phyloP scores from a whole-genome alignment of 371 early-diverging fungal genomes.

The Circinella minor region DNA sequence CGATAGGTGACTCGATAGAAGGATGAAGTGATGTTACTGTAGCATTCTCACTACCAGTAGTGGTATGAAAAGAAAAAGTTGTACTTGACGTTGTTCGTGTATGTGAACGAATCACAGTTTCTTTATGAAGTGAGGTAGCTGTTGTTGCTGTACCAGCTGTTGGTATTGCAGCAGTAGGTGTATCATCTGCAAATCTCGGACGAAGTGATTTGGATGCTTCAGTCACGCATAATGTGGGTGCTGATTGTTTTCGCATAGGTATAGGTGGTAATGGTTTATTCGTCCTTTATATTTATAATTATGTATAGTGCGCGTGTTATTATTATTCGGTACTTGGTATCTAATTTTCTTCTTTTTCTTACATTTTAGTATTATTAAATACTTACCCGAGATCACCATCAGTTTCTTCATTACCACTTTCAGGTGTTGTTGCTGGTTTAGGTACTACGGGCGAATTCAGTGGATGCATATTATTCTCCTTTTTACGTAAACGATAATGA shows the following conservation, averaged over 20 bases:
- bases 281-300: background rate
- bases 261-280: constrained; percentile 23
- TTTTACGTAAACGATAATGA: constrained; percentile 29
- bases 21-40: constrained; percentile 37
- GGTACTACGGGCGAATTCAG: constrained; percentile 36
- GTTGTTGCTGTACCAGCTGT: constrained; percentile 5
- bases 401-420: constrained; percentile 16
- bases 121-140: constrained; percentile 20
- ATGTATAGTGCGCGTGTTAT: background rate
- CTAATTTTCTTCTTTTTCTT: background rate
- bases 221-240: constrained; percentile 31
- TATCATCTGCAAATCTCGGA: constrained; percentile 20
- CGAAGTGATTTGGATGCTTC: constrained; percentile 30
- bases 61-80: constrained; percentile 25
- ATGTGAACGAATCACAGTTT: constrained; percentile 23
- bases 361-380: constrained; percentile 2
- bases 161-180: background rate
- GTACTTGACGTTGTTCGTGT: constrained; percentile 26
- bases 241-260: constrained; percentile 27
- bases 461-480: constrained; percentile 15
- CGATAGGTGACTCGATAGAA: constrained; percentile 50
- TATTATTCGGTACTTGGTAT: background rate
- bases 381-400: constrained; percentile 14
- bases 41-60: constrained; percentile 20
- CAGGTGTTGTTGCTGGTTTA: constrained; percentile 11